These are phyloP conservation scores for Peniophora sp. DNA, from an alignment of 1,284 basidiomycete genomes.

Conservation along the genomic window DNA sequence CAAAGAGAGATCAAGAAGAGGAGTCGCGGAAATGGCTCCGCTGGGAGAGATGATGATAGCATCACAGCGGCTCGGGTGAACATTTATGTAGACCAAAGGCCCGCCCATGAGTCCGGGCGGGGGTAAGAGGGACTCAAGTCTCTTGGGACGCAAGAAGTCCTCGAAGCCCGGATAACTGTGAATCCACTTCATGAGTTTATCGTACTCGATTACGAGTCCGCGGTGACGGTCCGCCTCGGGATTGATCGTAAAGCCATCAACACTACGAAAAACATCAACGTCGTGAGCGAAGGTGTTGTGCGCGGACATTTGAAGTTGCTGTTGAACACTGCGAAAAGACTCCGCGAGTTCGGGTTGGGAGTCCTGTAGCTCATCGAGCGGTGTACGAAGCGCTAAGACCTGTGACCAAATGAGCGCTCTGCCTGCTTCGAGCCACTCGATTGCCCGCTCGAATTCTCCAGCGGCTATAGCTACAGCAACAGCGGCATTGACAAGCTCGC, in stretches of 20 bases:
- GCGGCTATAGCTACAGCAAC: neutral
- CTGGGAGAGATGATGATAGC: neutral
- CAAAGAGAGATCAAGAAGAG: neutral
- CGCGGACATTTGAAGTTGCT: neutral
- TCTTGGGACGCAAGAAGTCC: neutral
- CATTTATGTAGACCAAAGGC: neutral
- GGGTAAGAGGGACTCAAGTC: neutral
- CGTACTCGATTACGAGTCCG: neutral
- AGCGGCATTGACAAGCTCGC: neutral
- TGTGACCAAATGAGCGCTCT: neutral
- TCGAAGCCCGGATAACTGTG: neutral
- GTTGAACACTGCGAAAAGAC: neutral
- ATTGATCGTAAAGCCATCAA: neutral
- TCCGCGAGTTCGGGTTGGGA: neutral
- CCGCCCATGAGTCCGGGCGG: neutral
- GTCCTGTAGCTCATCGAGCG: neutral
- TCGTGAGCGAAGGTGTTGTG: too few species aligned
- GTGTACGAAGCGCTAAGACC: neutral
- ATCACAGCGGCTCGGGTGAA: neutral
- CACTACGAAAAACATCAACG: too few species aligned
- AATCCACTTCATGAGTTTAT: neutral
- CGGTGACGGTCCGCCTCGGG: neutral
- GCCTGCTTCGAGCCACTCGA: neutral
- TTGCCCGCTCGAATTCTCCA: neutral
- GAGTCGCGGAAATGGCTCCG: neutral